Conservation (phyloP, 1,139 yeast species). For the Saccharomyces hybrid region DNA sequence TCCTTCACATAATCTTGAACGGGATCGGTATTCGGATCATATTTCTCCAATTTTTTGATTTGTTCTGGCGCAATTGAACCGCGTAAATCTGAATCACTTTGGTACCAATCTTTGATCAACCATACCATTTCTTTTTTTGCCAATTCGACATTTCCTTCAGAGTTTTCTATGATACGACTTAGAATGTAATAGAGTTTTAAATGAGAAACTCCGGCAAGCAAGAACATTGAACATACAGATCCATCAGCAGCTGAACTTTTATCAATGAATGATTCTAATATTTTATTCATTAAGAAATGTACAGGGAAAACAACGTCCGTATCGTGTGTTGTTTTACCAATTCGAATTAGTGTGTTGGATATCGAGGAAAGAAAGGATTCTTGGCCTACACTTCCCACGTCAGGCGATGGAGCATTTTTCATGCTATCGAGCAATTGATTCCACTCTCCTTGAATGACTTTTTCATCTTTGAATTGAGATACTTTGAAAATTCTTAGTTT, state of each 20-base stretch:
- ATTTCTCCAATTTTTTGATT: constrained; percentile 20
- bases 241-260: constrained; percentile 40
- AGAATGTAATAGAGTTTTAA: constrained; percentile 63
- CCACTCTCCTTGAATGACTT: constrained; percentile 69
- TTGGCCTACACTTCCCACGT: constrained; percentile 26
- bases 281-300: constrained; percentile 59
- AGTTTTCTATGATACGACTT: constrained; percentile 60
- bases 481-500: constrained; percentile 72
- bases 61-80: constrained; percentile 40
- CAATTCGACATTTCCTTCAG: constrained; percentile 40
- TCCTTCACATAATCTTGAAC: constrained; percentile 28
- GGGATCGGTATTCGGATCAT: constrained; percentile 29
- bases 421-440: constrained; percentile 47
- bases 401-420: constrained; percentile 21
- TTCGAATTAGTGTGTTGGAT: constrained; percentile 36
- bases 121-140: constrained; percentile 54
- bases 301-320: constrained; percentile 79
- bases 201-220: constrained; percentile 63
- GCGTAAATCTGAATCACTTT: constrained; percentile 52
- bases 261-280: constrained; percentile 31
- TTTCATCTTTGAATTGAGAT: constrained; percentile 71
- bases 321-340: constrained; percentile 44
- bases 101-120: constrained; percentile 60
- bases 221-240: constrained; percentile 59
- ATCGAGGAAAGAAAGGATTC: constrained; percentile 32